A percentile compares a stretch with the other conserved stretches of the same genome.
Evolutionary conservation across 2,329 filamentous ascomycete species (phyloP).

Genomic region (Phialophora verrucosa): DNA sequence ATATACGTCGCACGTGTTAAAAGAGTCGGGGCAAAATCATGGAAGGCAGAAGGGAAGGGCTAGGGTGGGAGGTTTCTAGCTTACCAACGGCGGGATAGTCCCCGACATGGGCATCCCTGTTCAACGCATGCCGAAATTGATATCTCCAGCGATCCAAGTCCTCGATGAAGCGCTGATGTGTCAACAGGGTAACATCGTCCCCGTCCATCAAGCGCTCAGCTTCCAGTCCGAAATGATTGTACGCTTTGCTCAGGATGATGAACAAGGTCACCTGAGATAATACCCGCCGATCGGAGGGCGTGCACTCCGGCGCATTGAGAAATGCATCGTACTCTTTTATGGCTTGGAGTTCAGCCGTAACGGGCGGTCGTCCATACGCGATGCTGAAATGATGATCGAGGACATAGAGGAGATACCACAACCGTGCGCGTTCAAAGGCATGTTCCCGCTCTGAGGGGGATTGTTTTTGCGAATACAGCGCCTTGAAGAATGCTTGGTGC

Average conservation of each 20-base stretch:
- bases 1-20: conserved; percentile 28
- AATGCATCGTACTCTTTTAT: conserved; percentile 65
- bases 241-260: conserved; percentile 63
- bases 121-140: conserved; percentile 49
- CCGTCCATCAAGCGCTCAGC: conserved; percentile 41
- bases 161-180: conserved; percentile 55
- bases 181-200: conserved; percentile 46
- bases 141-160: conserved; percentile 60
- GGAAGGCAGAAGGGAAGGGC: not conserved
- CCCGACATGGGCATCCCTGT: conserved; percentile 36
- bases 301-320: conserved; percentile 58
- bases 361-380: conserved; percentile 63
- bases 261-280: conserved; percentile 65
- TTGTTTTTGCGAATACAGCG: conserved; percentile 57
- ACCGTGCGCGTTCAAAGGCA: conserved; percentile 59
- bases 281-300: conserved; percentile 61
- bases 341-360: conserved; percentile 63
- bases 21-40: too few relatives aligned
- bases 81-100: conserved; percentile 40
- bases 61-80: not conserved
- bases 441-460: conserved; percentile 31
- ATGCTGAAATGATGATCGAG: conserved; percentile 71
- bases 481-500: conserved; percentile 60
- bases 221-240: conserved; percentile 63
- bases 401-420: conserved; percentile 69